Base-by-base conservation (phyloP, 768 basidiomycete species). In the Cystobasidium tubakii region DNA sequence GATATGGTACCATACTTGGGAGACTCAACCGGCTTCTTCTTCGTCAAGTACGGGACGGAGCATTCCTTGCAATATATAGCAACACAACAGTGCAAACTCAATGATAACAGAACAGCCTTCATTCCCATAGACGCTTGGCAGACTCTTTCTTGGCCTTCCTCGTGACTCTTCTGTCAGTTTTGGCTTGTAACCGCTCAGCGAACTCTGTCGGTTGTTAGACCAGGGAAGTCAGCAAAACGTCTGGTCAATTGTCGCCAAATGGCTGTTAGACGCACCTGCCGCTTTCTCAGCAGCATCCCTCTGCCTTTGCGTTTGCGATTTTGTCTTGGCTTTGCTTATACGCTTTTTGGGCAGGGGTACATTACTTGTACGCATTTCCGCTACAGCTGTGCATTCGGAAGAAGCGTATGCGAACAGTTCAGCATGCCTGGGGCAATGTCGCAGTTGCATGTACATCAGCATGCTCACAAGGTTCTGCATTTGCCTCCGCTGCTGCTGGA, bases 271-370 rank as follows among this genome's bases (percentile, higher is more conserved):
- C 69, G 9, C 19, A 71, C 69, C 69, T 1, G 71, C 71, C 25
- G 71, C 71, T 39, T 73, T 62, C 33, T 44, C 36, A 25, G 57
- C 71, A 55, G 36, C 62, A 13, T 73, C 71, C 33, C 71, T 36
- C 43, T 73, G 71, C 62, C 42, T 36, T 57, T 62, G 62, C 15
- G 39, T 44, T 31, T 64, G 39, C 7, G 42, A 42, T 50, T 42
- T 46, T 39, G 66, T 46, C 33, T 53, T 33, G 4, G 29, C 53
- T 27, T 71, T 53, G 13, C 57, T 42, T 10, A 36, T 27, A 13
- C 71, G 21, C n/a, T 15, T 44, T 42, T 63, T 55, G n/a, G 54
- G 25, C 1, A 60, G 1, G 65, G 15, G 0, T 7, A 34, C 33
- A n/a, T n/a, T n/a, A n/a, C n/a, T n/a, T n/a, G n/a, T n/a, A n/a